These are phyloP conservation scores for Hygrophorus pudorinus DNA, from an alignment of 768 basidiomycete species.

Conservation along the genomic window DNA sequence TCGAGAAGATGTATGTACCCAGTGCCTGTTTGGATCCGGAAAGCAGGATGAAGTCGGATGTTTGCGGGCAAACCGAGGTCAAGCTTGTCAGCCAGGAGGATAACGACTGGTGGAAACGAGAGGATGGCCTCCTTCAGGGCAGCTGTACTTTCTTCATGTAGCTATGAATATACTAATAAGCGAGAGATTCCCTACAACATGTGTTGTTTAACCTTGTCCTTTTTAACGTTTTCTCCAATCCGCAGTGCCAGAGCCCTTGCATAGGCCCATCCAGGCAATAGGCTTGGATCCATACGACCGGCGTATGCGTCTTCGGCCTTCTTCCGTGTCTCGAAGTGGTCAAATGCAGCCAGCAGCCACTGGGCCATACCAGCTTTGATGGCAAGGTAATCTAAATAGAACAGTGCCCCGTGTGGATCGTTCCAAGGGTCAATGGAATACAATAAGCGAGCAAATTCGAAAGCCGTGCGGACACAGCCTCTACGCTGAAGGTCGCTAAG, in stretches of 20 bases:
- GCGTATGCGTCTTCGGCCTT: slow-evolving; percentile 9
- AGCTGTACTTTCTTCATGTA: slow-evolving; percentile 45
- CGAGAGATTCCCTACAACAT: neutral
- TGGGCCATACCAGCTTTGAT: slow-evolving; percentile 69
- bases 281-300: slow-evolving; percentile 36
- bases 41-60: slow-evolving; percentile 50
- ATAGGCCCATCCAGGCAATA: slow-evolving; percentile 74
- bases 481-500: slow-evolving; percentile 75
- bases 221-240: slow-evolving; percentile 36
- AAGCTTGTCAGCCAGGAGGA: slow-evolving; percentile 77
- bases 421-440: slow-evolving; percentile 75
- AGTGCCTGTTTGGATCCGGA: slow-evolving; percentile 61
- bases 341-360: slow-evolving; percentile 71
- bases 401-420: slow-evolving; percentile 82
- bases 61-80: slow-evolving; percentile 54
- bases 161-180: slow-evolving; percentile 24
- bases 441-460: slow-evolving; percentile 84
- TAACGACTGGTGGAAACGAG: slow-evolving; percentile 73
- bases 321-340: slow-evolving; percentile 28
- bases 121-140: slow-evolving; percentile 67
- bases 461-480: slow-evolving; percentile 82
- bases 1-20: slow-evolving; percentile 28
- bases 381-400: slow-evolving; percentile 80
- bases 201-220: slow-evolving; percentile 21
- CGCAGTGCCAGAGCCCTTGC: slow-evolving; percentile 60